Conservation (phyloP, 805 yeast species). For the Wickerhamiella galacta region DNA sequence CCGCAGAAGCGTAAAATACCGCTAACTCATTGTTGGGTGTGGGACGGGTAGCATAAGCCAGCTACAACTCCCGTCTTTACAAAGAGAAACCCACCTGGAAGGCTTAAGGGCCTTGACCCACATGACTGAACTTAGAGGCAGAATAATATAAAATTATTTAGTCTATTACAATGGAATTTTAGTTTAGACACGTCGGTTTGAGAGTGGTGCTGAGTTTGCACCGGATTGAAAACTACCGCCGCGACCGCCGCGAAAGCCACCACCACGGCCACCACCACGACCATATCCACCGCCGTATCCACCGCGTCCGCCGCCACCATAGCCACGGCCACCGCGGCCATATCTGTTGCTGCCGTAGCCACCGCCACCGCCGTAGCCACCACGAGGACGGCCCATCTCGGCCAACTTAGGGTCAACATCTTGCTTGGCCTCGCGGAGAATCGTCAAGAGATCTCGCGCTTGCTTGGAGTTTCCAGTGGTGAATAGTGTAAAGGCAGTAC, state of each 20-base stretch:
- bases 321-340: constrained; percentile 23
- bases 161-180: not conserved
- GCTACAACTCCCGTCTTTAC: too few species aligned
- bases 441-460: constrained; percentile 79
- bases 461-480: constrained; percentile 53
- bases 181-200: constrained; percentile 22
- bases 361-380: constrained; percentile 47
- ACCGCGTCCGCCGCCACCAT: constrained; percentile 1
- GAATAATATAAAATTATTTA: not conserved
- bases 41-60: too few species aligned
- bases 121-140: too few species aligned
- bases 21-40: too few species aligned
- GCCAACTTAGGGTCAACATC: constrained; percentile 63
- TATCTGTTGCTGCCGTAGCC: constrained; percentile 23
- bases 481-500: constrained; percentile 91
- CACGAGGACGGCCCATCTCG: constrained; percentile 59
- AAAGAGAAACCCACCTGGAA: too few species aligned
- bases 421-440: constrained; percentile 92
- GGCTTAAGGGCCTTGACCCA: too few species aligned
- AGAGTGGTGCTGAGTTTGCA: constrained; percentile 27
- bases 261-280: constrained; percentile 1
- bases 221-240: constrained; percentile 18
- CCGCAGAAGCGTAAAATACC: too few species aligned
- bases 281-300: not conserved
- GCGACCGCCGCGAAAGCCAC: constrained; percentile 2